Percentiles rank a stretch among this genome's conserved stretches.
These are phyloP conservation scores for Coemansia sp. DNA, from an alignment of 192 early-diverging fungal genomes.

Conservation along the genomic window DNA sequence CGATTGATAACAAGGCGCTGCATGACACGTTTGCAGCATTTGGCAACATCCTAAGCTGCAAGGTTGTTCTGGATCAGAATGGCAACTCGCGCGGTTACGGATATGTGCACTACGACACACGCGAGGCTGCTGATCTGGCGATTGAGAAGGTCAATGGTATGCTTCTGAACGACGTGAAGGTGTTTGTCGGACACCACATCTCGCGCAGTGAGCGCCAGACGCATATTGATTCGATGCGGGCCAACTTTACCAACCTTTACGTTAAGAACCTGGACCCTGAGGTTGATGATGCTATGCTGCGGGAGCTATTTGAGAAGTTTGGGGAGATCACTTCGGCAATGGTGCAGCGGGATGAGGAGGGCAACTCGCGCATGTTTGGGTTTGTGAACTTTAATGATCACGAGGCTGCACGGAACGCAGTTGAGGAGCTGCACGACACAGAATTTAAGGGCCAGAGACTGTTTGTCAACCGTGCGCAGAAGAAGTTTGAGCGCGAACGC, in stretches of 20 bases:
- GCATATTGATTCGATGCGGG: constrained; percentile 82
- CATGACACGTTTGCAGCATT: constrained; percentile 99
- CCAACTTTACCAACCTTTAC: constrained; percentile 97
- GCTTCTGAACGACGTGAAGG: constrained; percentile 98
- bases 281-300: constrained; percentile 77
- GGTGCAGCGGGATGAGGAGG: constrained; percentile 73
- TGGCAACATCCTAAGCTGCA: constrained; percentile 95
- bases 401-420: constrained; percentile 84
- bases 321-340: constrained; percentile 84
- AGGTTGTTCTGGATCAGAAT: constrained; percentile 83
- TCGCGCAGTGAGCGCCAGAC: constrained; percentile 88
- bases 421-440: constrained; percentile 90
- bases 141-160: constrained; percentile 99
- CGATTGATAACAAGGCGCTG: constrained; percentile 98
- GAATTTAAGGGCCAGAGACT: constrained; percentile 88
- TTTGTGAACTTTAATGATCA: constrained; percentile 96
- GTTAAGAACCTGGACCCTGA: constrained; percentile 90
- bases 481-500: constrained; percentile 96
- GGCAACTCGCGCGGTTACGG: constrained; percentile 91
- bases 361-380: constrained; percentile 89
- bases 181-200: constrained; percentile 91
- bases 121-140: constrained; percentile 88
- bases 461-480: constrained; percentile 96
- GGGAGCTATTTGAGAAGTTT: constrained; percentile 71
- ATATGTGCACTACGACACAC: constrained; percentile 97